Conservation (phyloP, 2,329 filamentous ascomycete species). For the Pseudocercospora eumusae region DNA sequence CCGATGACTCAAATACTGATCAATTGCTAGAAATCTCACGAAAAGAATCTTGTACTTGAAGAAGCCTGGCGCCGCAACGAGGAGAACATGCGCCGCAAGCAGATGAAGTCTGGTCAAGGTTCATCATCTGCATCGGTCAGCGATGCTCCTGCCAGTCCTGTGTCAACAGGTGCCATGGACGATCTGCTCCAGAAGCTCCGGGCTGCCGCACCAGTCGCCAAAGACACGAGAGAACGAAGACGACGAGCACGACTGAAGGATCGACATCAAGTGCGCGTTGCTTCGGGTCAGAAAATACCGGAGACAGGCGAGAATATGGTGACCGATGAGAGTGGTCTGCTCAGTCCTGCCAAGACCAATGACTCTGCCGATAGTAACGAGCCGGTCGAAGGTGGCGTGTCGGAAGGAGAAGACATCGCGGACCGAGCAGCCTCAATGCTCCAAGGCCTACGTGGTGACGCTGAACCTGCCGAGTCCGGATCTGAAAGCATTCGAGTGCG, state of each 20-base stretch:
- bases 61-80: constrained; percentile 84
- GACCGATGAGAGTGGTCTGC: constrained; percentile 32
- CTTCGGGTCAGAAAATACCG: constrained; percentile 85
- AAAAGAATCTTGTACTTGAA: constrained; percentile 85
- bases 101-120: constrained; percentile 57
- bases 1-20: constrained; percentile 16
- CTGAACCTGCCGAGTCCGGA: constrained; percentile 40
- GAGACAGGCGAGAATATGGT: constrained; percentile 52
- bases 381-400: constrained; percentile 37
- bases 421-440: constrained; percentile 80
- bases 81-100: constrained; percentile 86
- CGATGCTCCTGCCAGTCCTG: constrained; percentile 52
- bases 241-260: constrained; percentile 87
- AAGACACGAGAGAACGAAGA: constrained; percentile 85
- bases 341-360: constrained; percentile 34
- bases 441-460: constrained; percentile 73
- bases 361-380: constrained; percentile 24
- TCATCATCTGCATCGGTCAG: constrained; percentile 42
- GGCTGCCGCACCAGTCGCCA: constrained; percentile 83
- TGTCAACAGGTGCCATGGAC: constrained; percentile 91
- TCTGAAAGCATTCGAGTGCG: constrained; percentile 56
- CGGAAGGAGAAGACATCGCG: constrained; percentile 71
- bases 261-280: constrained; percentile 82
- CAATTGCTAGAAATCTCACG: constrained; percentile 68
- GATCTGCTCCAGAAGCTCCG: constrained; percentile 90